Base-by-base conservation (phyloP, 2,329 filamentous ascomycete species). In the Sarocladium kiliense region DNA sequence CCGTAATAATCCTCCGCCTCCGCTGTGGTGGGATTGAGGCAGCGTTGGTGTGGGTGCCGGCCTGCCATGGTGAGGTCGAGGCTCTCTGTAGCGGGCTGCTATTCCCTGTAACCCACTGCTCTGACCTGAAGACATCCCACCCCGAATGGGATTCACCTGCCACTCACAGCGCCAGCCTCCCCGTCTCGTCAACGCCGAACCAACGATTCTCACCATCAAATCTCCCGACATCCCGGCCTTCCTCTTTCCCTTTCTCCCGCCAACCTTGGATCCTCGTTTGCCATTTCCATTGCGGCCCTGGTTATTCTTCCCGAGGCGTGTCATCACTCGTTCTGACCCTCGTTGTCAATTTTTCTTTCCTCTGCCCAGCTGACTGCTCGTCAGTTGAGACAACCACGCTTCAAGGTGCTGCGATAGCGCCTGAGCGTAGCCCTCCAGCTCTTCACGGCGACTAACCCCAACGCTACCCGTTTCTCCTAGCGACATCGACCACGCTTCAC, bases 301-400 rank as follows among this genome's bases (percentile, higher is more conserved):
- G 47, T 51, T 23, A 26, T 36, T 14, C 6, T 51, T 36, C 30
- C 25, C 47, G 47, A 51, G 47, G 47, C 47, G 11, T 51, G 47
- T 36, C 47, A 51, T 51, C 47, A 51, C 47, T 51, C 47, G 18
- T 51, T 51, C n/a, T 51, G 47, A 18, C 47, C 47, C 27, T 51
- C 47, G 18, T 34, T 36, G 30, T 34, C 47, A 18, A 21, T 9
- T 49, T 18, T 32, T 51, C 27, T 23, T 18, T 3, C 25, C 44
- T 47, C 25, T n/a, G 3, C 14, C 16, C 4, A 14, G 25, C 7
- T 23, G 44, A 10, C 25, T 12, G 16, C 18, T 23, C 18, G 5
- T 25, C 41, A 12, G 18, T 44, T 44, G 41, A 44, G n/a, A 44
- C 41, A 44, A 6, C 41, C 21, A 44, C 18, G 21, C 41, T 18